Evolutionary conservation across 257 asterid genomes (phyloP).

Genomic region (Jasminum sambac): DNA sequence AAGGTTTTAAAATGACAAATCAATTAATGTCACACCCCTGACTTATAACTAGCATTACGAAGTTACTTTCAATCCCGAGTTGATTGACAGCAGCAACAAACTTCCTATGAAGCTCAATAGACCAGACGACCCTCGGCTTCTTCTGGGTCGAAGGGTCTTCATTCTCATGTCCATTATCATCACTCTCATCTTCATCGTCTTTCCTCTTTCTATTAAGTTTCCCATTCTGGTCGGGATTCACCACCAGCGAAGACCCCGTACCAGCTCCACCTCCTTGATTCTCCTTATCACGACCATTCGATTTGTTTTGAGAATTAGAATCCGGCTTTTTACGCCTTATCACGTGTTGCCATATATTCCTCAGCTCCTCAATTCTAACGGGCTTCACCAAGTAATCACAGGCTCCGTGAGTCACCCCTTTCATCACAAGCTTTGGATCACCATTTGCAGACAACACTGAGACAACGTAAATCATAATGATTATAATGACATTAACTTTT

Average conservation of each 20-base stretch:
- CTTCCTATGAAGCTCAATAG: slow-evolving; percentile 60
- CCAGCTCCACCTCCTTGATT: slow-evolving; percentile 51
- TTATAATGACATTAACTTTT: not conserved
- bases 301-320: slow-evolving; percentile 33
- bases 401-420: slow-evolving; percentile 75
- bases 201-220: slow-evolving; percentile 48
- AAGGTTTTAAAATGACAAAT: too few relatives aligned
- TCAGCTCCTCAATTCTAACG: slow-evolving; percentile 59
- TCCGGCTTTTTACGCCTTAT: slow-evolving; percentile 46
- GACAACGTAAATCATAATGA: slow-evolving; percentile 8
- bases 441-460: slow-evolving; percentile 69
- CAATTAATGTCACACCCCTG: too few relatives aligned
- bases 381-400: slow-evolving; percentile 77
- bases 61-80: slow-evolving; percentile 66
- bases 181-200: slow-evolving; percentile 51
- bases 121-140: slow-evolving; percentile 74
- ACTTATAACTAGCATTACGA: not conserved
- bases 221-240: slow-evolving; percentile 52
- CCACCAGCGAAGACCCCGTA: slow-evolving; percentile 37
- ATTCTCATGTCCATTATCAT: slow-evolving; percentile 44
- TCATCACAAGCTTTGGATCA: slow-evolving; percentile 52
- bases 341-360: slow-evolving; percentile 68
- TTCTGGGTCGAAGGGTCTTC: slow-evolving; percentile 58
- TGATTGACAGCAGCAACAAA: slow-evolving; percentile 61
- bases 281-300: slow-evolving; percentile 30